Evolutionary conservation across 352 stramenopile genomes (phyloP).

Genomic region (Pythium grandisporangium): DNA sequence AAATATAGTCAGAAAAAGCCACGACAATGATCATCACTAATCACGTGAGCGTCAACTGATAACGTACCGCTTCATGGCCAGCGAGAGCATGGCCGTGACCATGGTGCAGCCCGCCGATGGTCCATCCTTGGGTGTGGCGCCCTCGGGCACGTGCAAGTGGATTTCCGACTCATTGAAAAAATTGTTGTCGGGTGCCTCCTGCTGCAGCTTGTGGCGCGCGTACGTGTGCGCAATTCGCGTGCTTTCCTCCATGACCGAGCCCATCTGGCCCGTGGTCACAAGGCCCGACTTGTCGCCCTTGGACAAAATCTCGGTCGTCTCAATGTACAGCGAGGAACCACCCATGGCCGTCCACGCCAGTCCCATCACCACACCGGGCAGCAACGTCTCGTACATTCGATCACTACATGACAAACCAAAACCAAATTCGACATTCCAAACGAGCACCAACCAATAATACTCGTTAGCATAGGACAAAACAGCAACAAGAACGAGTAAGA

Average conservation of each 20-base stretch:
- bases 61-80: constrained; percentile 91
- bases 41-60: background rate
- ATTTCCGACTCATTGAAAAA: constrained; percentile 96
- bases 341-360: constrained; percentile 98
- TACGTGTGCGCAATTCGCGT: constrained; percentile 96
- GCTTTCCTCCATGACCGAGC: constrained; percentile 98
- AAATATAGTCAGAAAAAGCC: background rate
- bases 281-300: constrained; percentile 57
- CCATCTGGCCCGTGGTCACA: constrained; percentile 94
- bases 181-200: constrained; percentile 66
- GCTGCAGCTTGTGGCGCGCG: constrained; percentile 73
- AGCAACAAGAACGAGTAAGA: no score
- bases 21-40: background rate
- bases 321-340: constrained; percentile 98
- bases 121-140: constrained; percentile 98
- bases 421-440: constrained; percentile 1
- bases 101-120: constrained; percentile 97
- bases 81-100: constrained; percentile 93
- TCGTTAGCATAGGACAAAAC: no score
- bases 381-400: constrained; percentile 93
- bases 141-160: constrained; percentile 98
- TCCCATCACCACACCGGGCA: constrained; percentile 97
- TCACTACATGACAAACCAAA: constrained; percentile 54
- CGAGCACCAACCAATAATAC: background rate
- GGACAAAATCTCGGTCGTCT: constrained; percentile 77